Evolutionary conservation across 805 yeast genomes (phyloP), one percentile per base, ranked within the genome.

Genomic region (Blastobotrys parvus): DNA sequence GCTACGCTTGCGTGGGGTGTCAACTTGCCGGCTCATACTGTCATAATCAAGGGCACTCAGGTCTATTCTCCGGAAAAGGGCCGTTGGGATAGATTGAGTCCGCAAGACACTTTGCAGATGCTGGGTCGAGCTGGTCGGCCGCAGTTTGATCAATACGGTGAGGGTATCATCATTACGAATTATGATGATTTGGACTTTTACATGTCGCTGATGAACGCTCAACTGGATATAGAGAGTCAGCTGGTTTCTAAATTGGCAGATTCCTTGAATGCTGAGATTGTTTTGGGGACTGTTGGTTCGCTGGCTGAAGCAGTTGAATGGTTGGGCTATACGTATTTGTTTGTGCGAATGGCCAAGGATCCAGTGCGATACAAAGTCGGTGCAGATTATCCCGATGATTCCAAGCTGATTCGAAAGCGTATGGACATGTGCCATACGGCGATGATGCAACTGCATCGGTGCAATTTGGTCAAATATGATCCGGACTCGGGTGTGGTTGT

Each of bases 121-220:
- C 69, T 90, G n/a, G 97, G 97, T 30, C 77, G 97, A 67, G 97
- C 97, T 16, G 97, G 97, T 53, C 74, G 98, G 62, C 98, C 98
- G 0, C 71, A 96, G 42, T 92, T 82, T 63, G 98, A 90, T 61
- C 78, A 78, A 15, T 76, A 78, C 55, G 98, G 98, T 55, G 95
- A 86, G 53, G 98, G 97, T 66, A 78, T 90, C 2, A 85, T 90
- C 25, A 86, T 90, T 39, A 92, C 97, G 0, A 73, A 89, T 0
- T 92, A 85, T 45, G 78, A 80, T 17, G 94, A 88, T 54, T 72
- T 90, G 15, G 90, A 85, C 50, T 89, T 87, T 58, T 90, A 88
- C 56, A 69, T 92, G 54, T 94, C 96, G 0, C 74, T 90, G n/a
- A 67, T 88, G 50, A 89, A 88, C 58, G 94, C 88, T 51, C 95